These are phyloP conservation scores for Extremus antarcticus DNA, from an alignment of 495 filamentous ascomycete species.

Conservation along the genomic window DNA sequence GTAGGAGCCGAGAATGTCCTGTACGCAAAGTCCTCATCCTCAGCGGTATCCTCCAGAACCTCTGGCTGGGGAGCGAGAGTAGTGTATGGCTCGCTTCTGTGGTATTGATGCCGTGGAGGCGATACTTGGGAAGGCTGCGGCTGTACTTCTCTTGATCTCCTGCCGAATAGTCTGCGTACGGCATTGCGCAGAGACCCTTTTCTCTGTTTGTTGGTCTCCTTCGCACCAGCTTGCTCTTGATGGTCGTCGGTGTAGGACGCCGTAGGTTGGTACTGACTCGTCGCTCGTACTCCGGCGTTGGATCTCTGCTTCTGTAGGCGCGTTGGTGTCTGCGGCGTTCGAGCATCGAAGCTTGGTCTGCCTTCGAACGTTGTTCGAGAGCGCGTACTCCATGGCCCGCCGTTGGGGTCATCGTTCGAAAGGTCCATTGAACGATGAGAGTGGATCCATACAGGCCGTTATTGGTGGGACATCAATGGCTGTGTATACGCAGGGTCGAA, in stretches of 20 bases:
- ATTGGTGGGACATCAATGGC: neutral
- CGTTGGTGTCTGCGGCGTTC: neutral
- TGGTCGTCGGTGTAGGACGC: neutral
- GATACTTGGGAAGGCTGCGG: neutral
- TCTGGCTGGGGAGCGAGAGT: neutral
- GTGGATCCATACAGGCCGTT: constrained; percentile 1
- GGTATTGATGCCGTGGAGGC: constrained; percentile 15
- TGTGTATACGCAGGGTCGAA: neutral
- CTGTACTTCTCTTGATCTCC: constrained; percentile 10
- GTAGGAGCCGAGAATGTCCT: constrained; percentile 18
- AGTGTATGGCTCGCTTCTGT: constrained; percentile 10
- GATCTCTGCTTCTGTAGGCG: constrained; percentile 15
- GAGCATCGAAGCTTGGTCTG: constrained; percentile 7
- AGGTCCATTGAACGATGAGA: neutral
- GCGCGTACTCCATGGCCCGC: constrained; percentile 2
- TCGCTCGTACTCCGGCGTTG: neutral
- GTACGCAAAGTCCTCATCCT: constrained; percentile 1
- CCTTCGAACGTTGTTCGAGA: constrained; percentile 1
- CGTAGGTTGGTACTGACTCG: constrained; percentile 4
- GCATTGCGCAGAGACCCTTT: constrained; percentile 21
- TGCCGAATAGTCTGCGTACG: constrained; percentile 20
- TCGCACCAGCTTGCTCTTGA: neutral
- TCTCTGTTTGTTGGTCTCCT: constrained; percentile 4
- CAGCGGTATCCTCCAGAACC: neutral
- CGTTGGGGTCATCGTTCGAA: neutral